A percentile compares a stretch with the other conserved stretches of the same genome.
Conservation (phyloP, 2,329 filamentous ascomycete species). For the Alternaria alternata region DNA sequence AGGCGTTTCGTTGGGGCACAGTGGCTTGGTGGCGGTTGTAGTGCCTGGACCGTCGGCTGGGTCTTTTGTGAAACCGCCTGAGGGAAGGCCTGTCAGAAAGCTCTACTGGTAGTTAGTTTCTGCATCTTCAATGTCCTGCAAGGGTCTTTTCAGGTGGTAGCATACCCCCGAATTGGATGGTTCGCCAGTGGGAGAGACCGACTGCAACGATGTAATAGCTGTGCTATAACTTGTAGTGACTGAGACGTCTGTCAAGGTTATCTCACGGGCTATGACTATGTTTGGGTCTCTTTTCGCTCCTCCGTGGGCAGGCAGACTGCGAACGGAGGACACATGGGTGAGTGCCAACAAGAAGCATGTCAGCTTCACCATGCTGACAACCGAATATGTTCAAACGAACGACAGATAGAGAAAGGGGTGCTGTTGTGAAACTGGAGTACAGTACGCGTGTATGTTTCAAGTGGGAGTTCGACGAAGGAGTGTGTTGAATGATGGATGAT, state of each 20-base stretch:
- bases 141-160: neutral
- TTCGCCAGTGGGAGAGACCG: constrained; percentile 32
- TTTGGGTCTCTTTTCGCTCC: constrained; percentile 20
- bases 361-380: constrained; percentile 37
- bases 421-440: constrained; percentile 19
- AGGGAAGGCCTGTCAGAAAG: constrained; percentile 43
- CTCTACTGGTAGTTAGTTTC: constrained; percentile 29
- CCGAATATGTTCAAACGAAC: constrained; percentile 9
- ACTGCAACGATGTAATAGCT: constrained; percentile 39
- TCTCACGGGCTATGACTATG: constrained; percentile 29
- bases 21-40: constrained; percentile 28
- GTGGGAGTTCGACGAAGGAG: constrained; percentile 32
- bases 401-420: constrained; percentile 26
- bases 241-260: constrained; percentile 30
- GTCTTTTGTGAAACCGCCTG: constrained; percentile 37
- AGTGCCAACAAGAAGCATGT: constrained; percentile 35
- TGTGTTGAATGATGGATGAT: constrained; percentile 41
- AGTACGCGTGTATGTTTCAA: constrained; percentile 11
- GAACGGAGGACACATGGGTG: constrained; percentile 32
- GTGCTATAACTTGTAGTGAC: constrained; percentile 46
- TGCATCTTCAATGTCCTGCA: neutral
- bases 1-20: constrained; percentile 40
- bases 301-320: constrained; percentile 33
- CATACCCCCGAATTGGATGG: constrained; percentile 42
- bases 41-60: constrained; percentile 32